These are phyloP conservation scores for Fraxinus baroniana DNA, from an alignment of 305 asterid species.

Conservation along the genomic window DNA sequence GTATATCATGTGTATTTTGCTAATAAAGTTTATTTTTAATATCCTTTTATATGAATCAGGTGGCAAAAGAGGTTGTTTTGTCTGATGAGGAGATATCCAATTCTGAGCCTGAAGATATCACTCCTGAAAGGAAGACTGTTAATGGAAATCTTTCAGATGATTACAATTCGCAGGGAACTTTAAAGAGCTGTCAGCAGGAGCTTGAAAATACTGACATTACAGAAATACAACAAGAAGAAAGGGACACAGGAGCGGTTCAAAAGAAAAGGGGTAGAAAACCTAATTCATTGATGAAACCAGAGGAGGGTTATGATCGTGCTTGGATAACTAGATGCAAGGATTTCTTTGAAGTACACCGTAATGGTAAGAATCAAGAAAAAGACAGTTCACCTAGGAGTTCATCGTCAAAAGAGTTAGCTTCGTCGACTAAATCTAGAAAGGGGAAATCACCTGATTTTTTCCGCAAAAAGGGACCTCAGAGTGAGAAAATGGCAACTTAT, in stretches of 20 bases:
- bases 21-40: neutral
- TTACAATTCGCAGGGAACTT: constrained; percentile 26
- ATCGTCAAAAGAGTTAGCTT: constrained; percentile 21
- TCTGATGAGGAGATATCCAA: constrained; percentile 17
- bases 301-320: constrained; percentile 31
- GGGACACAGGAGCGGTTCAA: constrained; percentile 24
- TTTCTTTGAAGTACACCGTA: constrained; percentile 33
- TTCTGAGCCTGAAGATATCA: constrained; percentile 4
- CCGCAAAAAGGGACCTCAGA: constrained; percentile 18
- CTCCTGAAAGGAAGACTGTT: constrained; percentile 19
- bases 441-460: constrained; percentile 18
- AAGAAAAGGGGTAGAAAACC: constrained; percentile 44
- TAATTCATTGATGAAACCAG: constrained; percentile 29
- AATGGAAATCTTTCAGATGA: constrained; percentile 20
- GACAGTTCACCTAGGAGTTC: constrained; percentile 14
- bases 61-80: constrained; percentile 20
- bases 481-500: neutral
- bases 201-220: constrained; percentile 13
- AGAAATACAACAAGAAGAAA: constrained; percentile 27
- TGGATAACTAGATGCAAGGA: constrained; percentile 20
- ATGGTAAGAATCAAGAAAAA: constrained; percentile 26
- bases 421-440: constrained; percentile 24
- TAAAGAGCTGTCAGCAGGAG: constrained; percentile 2
- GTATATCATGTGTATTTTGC: neutral
- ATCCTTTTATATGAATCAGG: constrained; percentile 29